These are phyloP conservation scores for Geranium incanum DNA, from an alignment of 441 rosid genomes.

Conservation along the genomic window DNA sequence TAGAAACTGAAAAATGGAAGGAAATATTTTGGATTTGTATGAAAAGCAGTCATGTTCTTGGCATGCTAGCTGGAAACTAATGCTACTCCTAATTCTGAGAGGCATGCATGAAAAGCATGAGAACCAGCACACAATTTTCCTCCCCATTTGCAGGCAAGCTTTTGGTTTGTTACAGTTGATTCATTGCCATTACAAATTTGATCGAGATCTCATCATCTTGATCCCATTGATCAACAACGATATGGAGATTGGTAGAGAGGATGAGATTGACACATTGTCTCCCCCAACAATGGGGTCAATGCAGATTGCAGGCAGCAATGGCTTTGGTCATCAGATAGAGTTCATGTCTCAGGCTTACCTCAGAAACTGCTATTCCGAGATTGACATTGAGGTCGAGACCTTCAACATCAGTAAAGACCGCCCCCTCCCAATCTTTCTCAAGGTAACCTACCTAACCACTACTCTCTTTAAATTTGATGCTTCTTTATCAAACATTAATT, in stretches of 20 bases:
- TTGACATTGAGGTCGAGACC: conserved; percentile 47
- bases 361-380: conserved; percentile 57
- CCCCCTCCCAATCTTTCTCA: conserved; percentile 83
- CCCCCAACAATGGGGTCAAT: conserved; percentile 55
- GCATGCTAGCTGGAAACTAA: not conserved
- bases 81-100: conserved; percentile 1
- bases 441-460: conserved; percentile 34
- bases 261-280: conserved; percentile 48
- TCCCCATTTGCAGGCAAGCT: conserved; percentile 34
- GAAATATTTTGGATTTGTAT: no score
- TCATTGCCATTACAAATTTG: conserved; percentile 26
- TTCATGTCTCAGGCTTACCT: conserved; percentile 71
- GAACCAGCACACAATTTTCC: conserved; percentile 33
- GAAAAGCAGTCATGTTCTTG: conserved; percentile 3
- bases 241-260: conserved; percentile 55
- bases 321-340: conserved; percentile 69
- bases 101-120: conserved; percentile 56
- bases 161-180: conserved; percentile 65
- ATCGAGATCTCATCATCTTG: conserved; percentile 10
- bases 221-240: not conserved
- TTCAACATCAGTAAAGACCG: conserved; percentile 33
- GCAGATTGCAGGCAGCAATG: conserved; percentile 72
- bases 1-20: no score
- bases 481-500: not conserved
- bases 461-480: no score